phyloP scores from a whole-genome alignment of 2,329 filamentous ascomycete genomes.

The Aureobasidium sp. region DNA sequence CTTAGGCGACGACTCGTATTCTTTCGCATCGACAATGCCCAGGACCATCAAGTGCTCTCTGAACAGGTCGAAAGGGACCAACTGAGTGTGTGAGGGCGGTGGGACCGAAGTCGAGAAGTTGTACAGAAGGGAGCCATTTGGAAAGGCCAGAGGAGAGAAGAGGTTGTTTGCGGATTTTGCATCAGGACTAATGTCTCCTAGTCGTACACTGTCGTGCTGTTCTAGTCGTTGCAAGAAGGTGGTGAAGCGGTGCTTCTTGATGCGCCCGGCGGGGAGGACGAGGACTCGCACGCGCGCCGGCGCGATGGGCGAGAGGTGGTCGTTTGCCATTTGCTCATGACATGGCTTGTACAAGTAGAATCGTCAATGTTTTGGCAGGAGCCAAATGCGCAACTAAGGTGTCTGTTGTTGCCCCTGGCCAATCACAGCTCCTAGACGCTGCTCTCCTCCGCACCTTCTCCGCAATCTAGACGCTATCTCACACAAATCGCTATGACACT shows the following conservation, averaged over 20 bases:
- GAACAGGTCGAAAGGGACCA: constrained; percentile 85
- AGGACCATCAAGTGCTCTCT: constrained; percentile 76
- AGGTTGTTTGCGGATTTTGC: constrained; percentile 78
- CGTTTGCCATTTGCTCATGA: constrained; percentile 67
- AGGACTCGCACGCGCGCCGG: constrained; percentile 85
- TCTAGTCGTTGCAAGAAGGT: constrained; percentile 71
- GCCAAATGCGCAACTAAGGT: not conserved
- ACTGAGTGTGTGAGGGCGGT: constrained; percentile 66
- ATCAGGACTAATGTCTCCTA: constrained; percentile 82
- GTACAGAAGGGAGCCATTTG: constrained; percentile 77
- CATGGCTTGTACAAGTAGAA: too few species aligned
- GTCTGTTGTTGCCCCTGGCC: not conserved
- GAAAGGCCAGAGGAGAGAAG: constrained; percentile 87
- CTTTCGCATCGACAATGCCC: constrained; percentile 72
- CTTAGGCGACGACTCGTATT: constrained; percentile 44
- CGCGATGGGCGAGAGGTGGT: constrained; percentile 82
- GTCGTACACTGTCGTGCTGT: constrained; percentile 68
- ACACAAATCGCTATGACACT: not conserved
- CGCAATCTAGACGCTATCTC: not conserved
- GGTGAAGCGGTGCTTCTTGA: constrained; percentile 72
- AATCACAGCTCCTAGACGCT: not conserved
- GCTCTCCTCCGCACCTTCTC: not conserved
- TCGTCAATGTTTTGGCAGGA: not conserved
- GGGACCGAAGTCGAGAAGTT: constrained; percentile 74
- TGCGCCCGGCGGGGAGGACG: constrained; percentile 76